These are phyloP conservation scores for Juglanconis juglandina DNA, from an alignment of 2,329 filamentous ascomycete genomes.

Conservation along the genomic window DNA sequence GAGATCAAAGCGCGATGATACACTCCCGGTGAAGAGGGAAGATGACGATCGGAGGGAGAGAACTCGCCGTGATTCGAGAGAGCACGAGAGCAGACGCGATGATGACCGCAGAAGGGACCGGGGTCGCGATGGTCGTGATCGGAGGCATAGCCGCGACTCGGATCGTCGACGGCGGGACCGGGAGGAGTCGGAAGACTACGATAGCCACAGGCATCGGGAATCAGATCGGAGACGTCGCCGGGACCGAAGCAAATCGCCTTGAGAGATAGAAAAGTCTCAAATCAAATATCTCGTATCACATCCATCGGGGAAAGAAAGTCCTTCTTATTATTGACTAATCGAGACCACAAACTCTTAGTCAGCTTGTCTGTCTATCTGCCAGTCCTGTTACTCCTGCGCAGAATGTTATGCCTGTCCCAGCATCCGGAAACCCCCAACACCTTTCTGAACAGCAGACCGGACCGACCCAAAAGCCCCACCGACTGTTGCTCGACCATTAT, in stretches of 20 bases:
- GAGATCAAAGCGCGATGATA: slow-evolving; percentile 37
- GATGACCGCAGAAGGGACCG: slow-evolving; percentile 23
- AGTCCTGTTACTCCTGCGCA: slow-evolving; percentile 17
- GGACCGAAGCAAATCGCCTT: slow-evolving; percentile 44
- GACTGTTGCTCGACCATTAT: neutral
- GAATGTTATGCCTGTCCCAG: neutral
- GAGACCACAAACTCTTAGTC: neutral
- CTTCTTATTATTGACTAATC: neutral
- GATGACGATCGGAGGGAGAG: slow-evolving; percentile 16
- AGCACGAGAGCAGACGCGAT: slow-evolving; percentile 28
- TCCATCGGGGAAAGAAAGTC: neutral
- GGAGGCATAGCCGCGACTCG: slow-evolving; percentile 26
- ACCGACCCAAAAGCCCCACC: neutral
- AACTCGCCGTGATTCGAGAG: slow-evolving; percentile 25
- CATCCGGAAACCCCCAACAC: slow-evolving; percentile 20
- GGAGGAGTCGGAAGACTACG: slow-evolving; percentile 27
- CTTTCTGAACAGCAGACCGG: slow-evolving; percentile 9
- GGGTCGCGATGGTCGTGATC: slow-evolving; percentile 23
- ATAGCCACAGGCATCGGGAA: slow-evolving; percentile 16
- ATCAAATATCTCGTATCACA: no score
- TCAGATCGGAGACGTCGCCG: slow-evolving; percentile 26
- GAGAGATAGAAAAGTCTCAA: neutral
- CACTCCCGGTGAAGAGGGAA: slow-evolving; percentile 23
- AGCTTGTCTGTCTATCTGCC: neutral
- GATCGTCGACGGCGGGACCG: slow-evolving; percentile 28